A percentile compares a stretch with the other conserved stretches of the same genome.
Conservation (phyloP, 2,329 filamentous ascomycete species). For the Colletotrichum tofieldiae region DNA sequence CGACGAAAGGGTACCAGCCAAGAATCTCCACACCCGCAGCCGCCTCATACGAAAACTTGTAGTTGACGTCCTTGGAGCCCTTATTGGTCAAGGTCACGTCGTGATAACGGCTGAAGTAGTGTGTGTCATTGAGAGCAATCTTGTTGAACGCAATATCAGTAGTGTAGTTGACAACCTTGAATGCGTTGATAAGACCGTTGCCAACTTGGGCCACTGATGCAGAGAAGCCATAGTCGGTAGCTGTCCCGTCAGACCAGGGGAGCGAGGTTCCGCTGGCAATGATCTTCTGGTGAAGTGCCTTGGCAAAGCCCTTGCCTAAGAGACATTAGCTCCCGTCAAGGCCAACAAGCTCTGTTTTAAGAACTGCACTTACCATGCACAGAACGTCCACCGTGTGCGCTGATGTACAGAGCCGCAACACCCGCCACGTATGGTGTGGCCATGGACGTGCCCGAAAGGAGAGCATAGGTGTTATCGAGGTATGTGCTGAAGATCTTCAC, state of each 20-base stretch:
- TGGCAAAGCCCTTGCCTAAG: slow-evolving; percentile 51
- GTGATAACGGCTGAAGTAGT: slow-evolving; percentile 52
- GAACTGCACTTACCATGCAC: slow-evolving; percentile 46
- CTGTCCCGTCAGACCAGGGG: slow-evolving; percentile 47
- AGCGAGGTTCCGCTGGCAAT: slow-evolving; percentile 52
- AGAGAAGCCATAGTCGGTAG: slow-evolving; percentile 44
- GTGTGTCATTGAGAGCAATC: slow-evolving; percentile 62
- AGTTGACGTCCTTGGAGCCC: slow-evolving; percentile 52
- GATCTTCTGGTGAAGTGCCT: slow-evolving; percentile 49
- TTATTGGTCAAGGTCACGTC: slow-evolving; percentile 55
- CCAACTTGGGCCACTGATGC: slow-evolving; percentile 58
- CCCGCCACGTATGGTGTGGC: slow-evolving; percentile 62
- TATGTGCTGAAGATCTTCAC: slow-evolving; percentile 57
- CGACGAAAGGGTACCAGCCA: slow-evolving; percentile 39
- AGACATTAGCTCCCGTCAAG: not conserved
- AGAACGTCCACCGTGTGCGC: slow-evolving; percentile 50
- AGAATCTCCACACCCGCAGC: slow-evolving; percentile 56
- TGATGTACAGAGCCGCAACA: slow-evolving; percentile 56
- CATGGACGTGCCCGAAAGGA: slow-evolving; percentile 66
- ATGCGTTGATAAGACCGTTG: slow-evolving; percentile 60
- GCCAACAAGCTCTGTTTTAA: no score
- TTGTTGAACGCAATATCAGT: slow-evolving; percentile 56
- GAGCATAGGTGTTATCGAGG: slow-evolving; percentile 51
- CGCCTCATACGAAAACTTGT: slow-evolving; percentile 49
- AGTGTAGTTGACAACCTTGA: slow-evolving; percentile 57